Percentiles rank a stretch among this genome's conserved stretches.
phyloP scores from a whole-genome alignment of 305 asterid species.

The Solanum hybrid region DNA sequence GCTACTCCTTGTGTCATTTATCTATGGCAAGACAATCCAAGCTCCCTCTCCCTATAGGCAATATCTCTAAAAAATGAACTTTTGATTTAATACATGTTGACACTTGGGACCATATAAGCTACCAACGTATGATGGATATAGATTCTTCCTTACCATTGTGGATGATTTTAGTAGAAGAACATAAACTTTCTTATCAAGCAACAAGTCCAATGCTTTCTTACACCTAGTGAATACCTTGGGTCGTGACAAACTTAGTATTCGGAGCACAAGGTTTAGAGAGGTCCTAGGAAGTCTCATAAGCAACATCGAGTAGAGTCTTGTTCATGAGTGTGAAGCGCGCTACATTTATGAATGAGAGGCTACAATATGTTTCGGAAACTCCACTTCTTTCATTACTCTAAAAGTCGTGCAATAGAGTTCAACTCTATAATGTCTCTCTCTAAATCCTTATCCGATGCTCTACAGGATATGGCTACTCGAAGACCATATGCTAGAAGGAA shows the following conservation, averaged over 20 bases:
- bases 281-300: background rate
- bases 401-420: background rate
- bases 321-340: background rate
- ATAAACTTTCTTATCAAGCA: background rate
- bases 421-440: background rate
- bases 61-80: background rate
- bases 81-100: background rate
- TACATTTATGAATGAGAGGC: background rate
- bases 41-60: background rate
- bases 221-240: background rate
- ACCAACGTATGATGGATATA: background rate
- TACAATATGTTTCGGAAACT: background rate
- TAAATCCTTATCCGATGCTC: background rate
- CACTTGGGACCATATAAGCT: background rate
- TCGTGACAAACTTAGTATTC: background rate
- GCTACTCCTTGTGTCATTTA: background rate
- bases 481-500: background rate
- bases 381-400: background rate
- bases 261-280: background rate
- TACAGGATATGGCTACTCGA: background rate
- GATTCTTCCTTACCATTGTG: background rate
- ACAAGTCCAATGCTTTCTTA: background rate
- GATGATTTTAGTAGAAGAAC: background rate
- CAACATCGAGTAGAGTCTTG: background rate
- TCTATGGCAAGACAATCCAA: background rate